Conservation (phyloP, 441 rosid genomes). For the Pelargonium citronellum region DNA sequence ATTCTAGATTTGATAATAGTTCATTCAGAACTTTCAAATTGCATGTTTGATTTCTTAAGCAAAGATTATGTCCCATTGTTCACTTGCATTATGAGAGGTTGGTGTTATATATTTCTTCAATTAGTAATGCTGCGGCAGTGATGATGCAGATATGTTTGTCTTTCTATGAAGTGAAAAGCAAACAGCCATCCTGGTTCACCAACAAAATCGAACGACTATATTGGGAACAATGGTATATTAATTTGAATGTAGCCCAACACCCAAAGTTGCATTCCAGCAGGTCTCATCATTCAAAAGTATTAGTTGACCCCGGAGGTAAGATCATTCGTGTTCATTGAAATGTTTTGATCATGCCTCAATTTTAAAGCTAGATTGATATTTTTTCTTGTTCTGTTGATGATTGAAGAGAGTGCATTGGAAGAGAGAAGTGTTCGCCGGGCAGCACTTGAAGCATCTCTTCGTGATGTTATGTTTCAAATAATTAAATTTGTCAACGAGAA, state of each 20-base stretch:
- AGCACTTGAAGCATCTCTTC: slow-evolving; percentile 67
- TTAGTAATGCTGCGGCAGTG: slow-evolving; percentile 10
- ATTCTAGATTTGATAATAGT: background rate
- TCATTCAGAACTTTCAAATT: background rate
- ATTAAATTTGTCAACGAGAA: slow-evolving; percentile 89
- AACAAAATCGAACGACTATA: slow-evolving; percentile 55
- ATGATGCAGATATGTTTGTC: slow-evolving; percentile 71
- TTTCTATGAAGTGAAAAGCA: slow-evolving; percentile 81
- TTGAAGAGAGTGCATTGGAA: slow-evolving; percentile 47
- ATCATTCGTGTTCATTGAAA: background rate
- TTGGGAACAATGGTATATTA: slow-evolving; percentile 92
- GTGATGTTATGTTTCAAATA: slow-evolving; percentile 79
- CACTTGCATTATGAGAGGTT: background rate
- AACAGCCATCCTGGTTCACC: slow-evolving; percentile 79
- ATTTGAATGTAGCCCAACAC: slow-evolving; percentile 71
- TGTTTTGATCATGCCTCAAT: background rate
- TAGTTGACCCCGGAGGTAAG: slow-evolving; percentile 63
- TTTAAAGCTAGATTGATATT: slow-evolving; percentile 9
- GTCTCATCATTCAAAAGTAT: slow-evolving; percentile 56
- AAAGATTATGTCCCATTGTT: background rate
- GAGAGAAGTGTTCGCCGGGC: slow-evolving; percentile 62
- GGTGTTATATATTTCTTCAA: background rate
- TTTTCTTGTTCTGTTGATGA: slow-evolving; percentile 8
- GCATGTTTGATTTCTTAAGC: background rate
- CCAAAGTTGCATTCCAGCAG: slow-evolving; percentile 49